These are phyloP conservation scores for Leccinum rimulosum DNA, from an alignment of 768 basidiomycete genomes.

Conservation along the genomic window DNA sequence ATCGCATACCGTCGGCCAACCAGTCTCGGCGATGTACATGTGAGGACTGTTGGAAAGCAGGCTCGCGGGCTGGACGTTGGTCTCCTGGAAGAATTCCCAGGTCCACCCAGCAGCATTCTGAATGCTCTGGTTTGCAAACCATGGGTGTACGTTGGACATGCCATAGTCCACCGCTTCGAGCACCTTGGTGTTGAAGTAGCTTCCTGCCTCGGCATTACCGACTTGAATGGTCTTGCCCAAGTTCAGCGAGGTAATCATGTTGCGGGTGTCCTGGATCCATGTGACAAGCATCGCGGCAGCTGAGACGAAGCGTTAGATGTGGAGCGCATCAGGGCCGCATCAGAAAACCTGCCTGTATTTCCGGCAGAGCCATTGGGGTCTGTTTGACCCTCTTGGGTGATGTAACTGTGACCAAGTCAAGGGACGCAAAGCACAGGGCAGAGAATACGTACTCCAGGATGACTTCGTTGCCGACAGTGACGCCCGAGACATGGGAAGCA, in stretches of 20 bases:
- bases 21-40: conserved; percentile 95
- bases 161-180: conserved; percentile 67
- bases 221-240: conserved; percentile 63
- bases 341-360: conserved; percentile 31
- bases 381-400: conserved; percentile 46
- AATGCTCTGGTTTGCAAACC: conserved; percentile 83
- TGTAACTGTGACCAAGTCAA: conserved; percentile 45
- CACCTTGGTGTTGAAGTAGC: conserved; percentile 74
- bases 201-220: conserved; percentile 84
- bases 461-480: conserved; percentile 93
- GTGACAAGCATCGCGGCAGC: conserved; percentile 64
- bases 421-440: background rate
- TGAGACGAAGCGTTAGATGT: conserved; percentile 1
- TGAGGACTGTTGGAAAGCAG: conserved; percentile 65
- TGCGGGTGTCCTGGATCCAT: conserved; percentile 66
- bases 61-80: conserved; percentile 58
- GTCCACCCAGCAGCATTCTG: conserved; percentile 80
- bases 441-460: conserved; percentile 61
- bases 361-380: conserved; percentile 60
- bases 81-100: conserved; percentile 65
- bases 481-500: conserved; percentile 65
- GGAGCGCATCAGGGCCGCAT: background rate
- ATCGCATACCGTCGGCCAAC: conserved; percentile 69
- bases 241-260: conserved; percentile 52
- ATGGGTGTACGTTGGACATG: conserved; percentile 90